A percentile compares a stretch with the other conserved stretches of the same genome.
These are phyloP conservation scores for Aspergillus ruber DNA, from an alignment of 2,329 filamentous ascomycete species.

Conservation along the genomic window DNA sequence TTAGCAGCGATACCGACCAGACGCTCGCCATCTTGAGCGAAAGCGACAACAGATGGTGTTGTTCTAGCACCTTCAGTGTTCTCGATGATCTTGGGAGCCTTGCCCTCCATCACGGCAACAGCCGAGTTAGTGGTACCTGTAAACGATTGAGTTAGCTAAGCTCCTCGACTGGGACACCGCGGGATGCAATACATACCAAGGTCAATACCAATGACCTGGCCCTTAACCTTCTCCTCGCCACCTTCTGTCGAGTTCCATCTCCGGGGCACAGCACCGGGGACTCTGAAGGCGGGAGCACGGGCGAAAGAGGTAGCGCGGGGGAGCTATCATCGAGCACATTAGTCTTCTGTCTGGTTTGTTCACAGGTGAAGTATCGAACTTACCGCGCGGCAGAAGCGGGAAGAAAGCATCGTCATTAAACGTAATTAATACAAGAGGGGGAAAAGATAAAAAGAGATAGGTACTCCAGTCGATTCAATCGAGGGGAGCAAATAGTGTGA, in stretches of 20 bases:
- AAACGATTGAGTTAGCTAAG: constrained; percentile 12
- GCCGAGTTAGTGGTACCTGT: constrained; percentile 90
- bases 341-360: constrained; percentile 1
- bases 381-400: constrained; percentile 69
- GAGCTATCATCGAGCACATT: constrained; percentile 49
- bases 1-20: constrained; percentile 96
- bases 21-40: constrained; percentile 90
- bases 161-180: not conserved
- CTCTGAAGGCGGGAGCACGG: constrained; percentile 62
- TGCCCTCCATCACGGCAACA: constrained; percentile 96
- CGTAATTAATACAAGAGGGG: constrained; percentile 30
- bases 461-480: constrained; percentile 29
- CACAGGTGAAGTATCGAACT: constrained; percentile 34
- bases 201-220: constrained; percentile 96
- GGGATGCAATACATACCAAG: constrained; percentile 57
- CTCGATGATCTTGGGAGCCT: constrained; percentile 90
- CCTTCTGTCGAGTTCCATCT: constrained; percentile 47
- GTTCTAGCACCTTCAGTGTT: constrained; percentile 92
- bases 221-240: constrained; percentile 76
- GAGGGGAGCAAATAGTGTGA: constrained; percentile 17
- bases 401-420: constrained; percentile 59
- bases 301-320: constrained; percentile 68
- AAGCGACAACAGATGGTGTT: constrained; percentile 90
- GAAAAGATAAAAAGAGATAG: constrained; percentile 20
- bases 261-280: constrained; percentile 66